Evolutionary conservation across 2,329 filamentous ascomycete species (phyloP).

Genomic region (Epichloe gansuensis): DNA sequence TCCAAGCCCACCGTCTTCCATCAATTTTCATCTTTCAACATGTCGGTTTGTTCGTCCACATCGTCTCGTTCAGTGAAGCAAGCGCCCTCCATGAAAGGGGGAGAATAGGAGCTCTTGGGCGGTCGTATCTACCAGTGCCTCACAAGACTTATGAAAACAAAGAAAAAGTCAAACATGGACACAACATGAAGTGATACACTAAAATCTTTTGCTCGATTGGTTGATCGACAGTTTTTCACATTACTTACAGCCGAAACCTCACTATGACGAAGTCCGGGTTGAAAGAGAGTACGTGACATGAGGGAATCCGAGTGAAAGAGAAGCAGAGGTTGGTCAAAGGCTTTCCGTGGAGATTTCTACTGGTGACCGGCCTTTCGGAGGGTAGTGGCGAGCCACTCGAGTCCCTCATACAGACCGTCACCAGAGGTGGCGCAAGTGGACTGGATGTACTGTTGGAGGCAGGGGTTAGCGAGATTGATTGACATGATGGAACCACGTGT

Average conservation of each 20-base stretch:
- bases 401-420: slow-evolving; percentile 98
- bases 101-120: neutral
- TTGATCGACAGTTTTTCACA: slow-evolving; percentile 42
- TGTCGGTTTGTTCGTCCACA: neutral
- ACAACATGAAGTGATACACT: slow-evolving; percentile 31
- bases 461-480: slow-evolving; percentile 6
- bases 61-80: neutral
- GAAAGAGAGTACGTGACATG: slow-evolving; percentile 26
- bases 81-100: neutral
- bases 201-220: slow-evolving; percentile 35
- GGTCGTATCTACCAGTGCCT: slow-evolving; percentile 9
- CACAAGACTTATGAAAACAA: slow-evolving; percentile 14
- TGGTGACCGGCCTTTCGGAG: slow-evolving; percentile 63
- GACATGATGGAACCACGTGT: neutral
- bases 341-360: slow-evolving; percentile 37
- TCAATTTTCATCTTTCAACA: neutral
- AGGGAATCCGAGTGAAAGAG: slow-evolving; percentile 24
- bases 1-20: neutral
- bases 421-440: slow-evolving; percentile 97
- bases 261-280: slow-evolving; percentile 29
- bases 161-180: slow-evolving; percentile 16
- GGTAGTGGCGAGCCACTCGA: slow-evolving; percentile 80
- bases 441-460: slow-evolving; percentile 73
- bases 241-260: slow-evolving; percentile 48
- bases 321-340: slow-evolving; percentile 19